These are phyloP conservation scores for Periconia macrospinosa DNA, from an alignment of 2,329 filamentous ascomycete species.

Conservation along the genomic window DNA sequence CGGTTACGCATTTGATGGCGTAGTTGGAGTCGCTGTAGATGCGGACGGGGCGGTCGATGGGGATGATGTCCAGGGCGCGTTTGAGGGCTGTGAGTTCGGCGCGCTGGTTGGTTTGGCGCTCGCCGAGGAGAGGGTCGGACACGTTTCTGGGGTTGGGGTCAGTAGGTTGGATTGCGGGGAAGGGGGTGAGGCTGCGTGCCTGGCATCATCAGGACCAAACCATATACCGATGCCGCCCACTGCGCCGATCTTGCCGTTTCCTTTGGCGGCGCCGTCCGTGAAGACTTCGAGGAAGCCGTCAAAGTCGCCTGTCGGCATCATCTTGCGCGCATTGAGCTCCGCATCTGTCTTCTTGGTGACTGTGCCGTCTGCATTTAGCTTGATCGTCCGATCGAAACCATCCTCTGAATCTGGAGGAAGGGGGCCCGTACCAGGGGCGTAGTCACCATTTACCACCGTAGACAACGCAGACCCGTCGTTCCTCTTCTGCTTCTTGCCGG, in stretches of 20 bases:
- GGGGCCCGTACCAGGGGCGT: constrained; percentile 57
- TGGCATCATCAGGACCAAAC: constrained; percentile 61
- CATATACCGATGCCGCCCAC: constrained; percentile 66
- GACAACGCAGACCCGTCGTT: constrained; percentile 21
- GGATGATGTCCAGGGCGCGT: constrained; percentile 76
- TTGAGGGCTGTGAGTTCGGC: constrained; percentile 91
- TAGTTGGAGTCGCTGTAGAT: constrained; percentile 92
- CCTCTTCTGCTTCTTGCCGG: constrained; percentile 43
- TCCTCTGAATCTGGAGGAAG: constrained; percentile 60
- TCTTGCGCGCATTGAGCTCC: constrained; percentile 52
- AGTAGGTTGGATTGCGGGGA: neutral
- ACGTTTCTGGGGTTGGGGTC: constrained; percentile 57
- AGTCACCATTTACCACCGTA: constrained; percentile 14
- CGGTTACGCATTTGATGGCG: constrained; percentile 83
- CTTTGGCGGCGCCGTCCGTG: constrained; percentile 64
- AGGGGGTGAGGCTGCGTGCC: constrained; percentile 42
- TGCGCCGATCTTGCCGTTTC: constrained; percentile 59
- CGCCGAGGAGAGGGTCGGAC: constrained; percentile 73
- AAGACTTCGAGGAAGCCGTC: constrained; percentile 60
- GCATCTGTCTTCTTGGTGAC: constrained; percentile 59
- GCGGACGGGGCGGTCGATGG: constrained; percentile 66
- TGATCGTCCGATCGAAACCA: constrained; percentile 62
- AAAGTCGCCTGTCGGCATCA: constrained; percentile 46
- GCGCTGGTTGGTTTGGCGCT: constrained; percentile 86
- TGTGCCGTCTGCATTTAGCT: constrained; percentile 55